Base-by-base conservation (phyloP, 345 rosid species). In the Citrus unshiu region DNA sequence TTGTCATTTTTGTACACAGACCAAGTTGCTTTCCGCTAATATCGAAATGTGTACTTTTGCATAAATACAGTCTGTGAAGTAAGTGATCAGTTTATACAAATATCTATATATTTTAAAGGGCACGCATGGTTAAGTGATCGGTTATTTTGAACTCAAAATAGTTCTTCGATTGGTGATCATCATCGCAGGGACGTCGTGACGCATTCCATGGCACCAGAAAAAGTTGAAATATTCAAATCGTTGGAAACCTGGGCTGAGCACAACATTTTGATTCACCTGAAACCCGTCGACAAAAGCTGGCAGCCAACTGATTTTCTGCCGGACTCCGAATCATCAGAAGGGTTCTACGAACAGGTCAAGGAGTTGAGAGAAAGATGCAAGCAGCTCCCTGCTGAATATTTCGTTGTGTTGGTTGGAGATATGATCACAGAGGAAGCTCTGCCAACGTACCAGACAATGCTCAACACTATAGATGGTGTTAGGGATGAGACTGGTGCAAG, bases 361-460 rank as follows among this genome's bases (percentile, higher is more conserved):
- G 86, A 83, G 51, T 73, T 86, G 49, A 77, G 88, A 68, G 86
- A 80, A 30, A 81, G 88, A 54, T 63, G 78, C 25, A 83, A 56
- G 46, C 81, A 79, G 61, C 59, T 86, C 14, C 85, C 88, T 0
- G 88, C 83, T 72, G 86, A 85, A 7, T 85, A 81, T 72, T 85
- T 83, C 4, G 86, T 85, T 68, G 82, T 78, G 61, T 74, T 85
- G 81, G 86, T 83, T 9, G 88, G 88, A 40, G 85, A 82, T 70
- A 85, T 85, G 88, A 75, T 85, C 66, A 85, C 88, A 5, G 88
- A 85, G 74, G 88, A 85, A 73, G 86, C 88, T 2, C 82, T 85
- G 32, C 88, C 88, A 18, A 83, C 84, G 73, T 86, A 83, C 46
- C 88, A 86, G 25, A 76, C 86, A 40, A 78, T 86, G 75, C 54